Evolutionary conservation across 441 rosid species (phyloP).

Genomic region (Gossypium gossypioides): DNA sequence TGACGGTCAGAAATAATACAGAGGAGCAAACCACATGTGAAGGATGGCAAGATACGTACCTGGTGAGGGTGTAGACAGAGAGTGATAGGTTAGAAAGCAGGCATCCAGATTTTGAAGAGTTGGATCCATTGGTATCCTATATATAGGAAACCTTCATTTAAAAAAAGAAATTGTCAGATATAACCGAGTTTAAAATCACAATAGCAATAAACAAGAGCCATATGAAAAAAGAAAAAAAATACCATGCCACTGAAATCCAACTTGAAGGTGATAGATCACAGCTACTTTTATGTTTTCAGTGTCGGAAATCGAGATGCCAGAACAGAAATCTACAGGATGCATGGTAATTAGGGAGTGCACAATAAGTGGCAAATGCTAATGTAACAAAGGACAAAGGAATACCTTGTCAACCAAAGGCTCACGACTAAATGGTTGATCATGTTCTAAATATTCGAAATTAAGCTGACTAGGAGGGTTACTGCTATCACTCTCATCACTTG

Average conservation of each 20-base stretch:
- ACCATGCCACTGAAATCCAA: conserved; percentile 95
- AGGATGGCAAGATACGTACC: conserved; percentile 27
- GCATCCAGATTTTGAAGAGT: conserved; percentile 84
- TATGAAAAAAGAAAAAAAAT: neutral
- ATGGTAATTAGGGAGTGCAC: neutral
- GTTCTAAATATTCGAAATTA: conserved; percentile 63
- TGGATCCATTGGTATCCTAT: conserved; percentile 78
- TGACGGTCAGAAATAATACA: neutral
- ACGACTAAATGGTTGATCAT: conserved; percentile 62
- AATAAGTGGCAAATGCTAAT: neutral
- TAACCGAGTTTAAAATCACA: neutral
- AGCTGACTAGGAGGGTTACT: conserved; percentile 41
- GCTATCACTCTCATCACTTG: conserved; percentile 63
- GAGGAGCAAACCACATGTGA: neutral
- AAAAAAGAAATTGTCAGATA: neutral
- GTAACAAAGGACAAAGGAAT: conserved; percentile 12
- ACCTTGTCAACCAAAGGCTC: conserved; percentile 80
- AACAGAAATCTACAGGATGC: conserved; percentile 39
- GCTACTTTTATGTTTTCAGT: conserved; percentile 57
- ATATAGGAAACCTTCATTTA: conserved; percentile 64
- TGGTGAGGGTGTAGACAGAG: conserved; percentile 45
- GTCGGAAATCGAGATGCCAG: conserved; percentile 60
- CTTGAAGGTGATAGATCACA: conserved; percentile 72
- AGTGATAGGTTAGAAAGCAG: conserved; percentile 74
- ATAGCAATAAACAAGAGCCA: neutral